Evolutionary conservation across 768 basidiomycete species (phyloP).

Genomic region (Psilocybe tampanensis): DNA sequence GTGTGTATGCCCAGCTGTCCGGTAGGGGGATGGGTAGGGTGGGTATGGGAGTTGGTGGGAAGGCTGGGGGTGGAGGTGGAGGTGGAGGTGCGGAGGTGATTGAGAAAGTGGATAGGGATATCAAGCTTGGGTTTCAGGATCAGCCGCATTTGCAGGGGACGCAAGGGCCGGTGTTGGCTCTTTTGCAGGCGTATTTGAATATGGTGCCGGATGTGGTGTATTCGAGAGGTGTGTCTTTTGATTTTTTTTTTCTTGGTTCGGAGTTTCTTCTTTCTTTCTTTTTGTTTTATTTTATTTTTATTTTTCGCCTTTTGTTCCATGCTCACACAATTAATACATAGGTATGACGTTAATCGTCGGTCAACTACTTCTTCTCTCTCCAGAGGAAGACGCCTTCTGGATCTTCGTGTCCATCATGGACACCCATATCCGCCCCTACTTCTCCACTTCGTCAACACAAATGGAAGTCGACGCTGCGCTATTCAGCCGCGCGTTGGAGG

Average conservation of each 20-base stretch:
- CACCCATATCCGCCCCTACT: constrained; percentile 77
- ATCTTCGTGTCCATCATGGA: constrained; percentile 89
- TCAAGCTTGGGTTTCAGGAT: constrained; percentile 43
- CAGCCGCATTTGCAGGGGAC: constrained; percentile 60
- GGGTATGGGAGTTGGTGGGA: not conserved
- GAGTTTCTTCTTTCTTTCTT: not conserved
- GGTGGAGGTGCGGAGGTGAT: not conserved
- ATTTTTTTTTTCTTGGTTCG: not conserved
- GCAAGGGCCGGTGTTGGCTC: constrained; percentile 56
- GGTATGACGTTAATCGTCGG: constrained; percentile 74
- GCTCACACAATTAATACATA: constrained; percentile 24
- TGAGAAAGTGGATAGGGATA: not conserved
- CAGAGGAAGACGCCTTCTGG: constrained; percentile 92
- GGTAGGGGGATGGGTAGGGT: constrained; percentile 18
- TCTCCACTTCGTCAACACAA: constrained; percentile 54
- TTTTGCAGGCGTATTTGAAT: constrained; percentile 72
- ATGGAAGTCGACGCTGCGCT: constrained; percentile 77
- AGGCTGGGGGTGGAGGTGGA: no score
- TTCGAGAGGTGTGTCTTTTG: constrained; percentile 48
- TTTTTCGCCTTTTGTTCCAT: no score
- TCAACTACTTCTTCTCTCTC: constrained; percentile 71
- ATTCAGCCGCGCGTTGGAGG: constrained; percentile 71
- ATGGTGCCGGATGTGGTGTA: constrained; percentile 89
- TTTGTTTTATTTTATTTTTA: no score
- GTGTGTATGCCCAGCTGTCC: constrained; percentile 67